Evolutionary conservation across 2,329 filamentous ascomycete species (phyloP).

Genomic region (Didymella glomerata): DNA sequence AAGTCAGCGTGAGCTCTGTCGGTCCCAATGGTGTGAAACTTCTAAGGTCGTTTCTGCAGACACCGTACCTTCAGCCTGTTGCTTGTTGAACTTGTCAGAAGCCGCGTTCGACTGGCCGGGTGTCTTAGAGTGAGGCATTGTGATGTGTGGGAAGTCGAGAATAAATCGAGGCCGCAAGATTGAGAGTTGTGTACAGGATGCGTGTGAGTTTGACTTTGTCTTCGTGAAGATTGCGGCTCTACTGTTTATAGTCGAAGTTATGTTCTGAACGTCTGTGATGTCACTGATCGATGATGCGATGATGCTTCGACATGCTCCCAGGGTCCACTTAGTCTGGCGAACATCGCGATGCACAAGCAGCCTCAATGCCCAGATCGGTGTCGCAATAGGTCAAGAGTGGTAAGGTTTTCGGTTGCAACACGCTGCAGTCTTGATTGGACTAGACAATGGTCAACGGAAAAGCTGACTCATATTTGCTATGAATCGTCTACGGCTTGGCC

Average conservation of each 20-base stretch:
- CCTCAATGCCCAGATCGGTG: constrained; percentile 1
- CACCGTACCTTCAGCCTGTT: constrained; percentile 27
- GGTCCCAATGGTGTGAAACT: background rate
- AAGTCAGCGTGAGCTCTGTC: background rate
- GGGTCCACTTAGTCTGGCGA: constrained; percentile 15
- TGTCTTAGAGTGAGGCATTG: constrained; percentile 33
- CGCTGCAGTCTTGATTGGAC: background rate
- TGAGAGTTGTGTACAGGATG: background rate
- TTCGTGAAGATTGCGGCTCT: constrained; percentile 1
- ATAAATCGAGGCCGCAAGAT: background rate
- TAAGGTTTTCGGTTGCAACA: background rate
- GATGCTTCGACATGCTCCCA: constrained; percentile 9
- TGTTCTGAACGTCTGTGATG: constrained; percentile 10
- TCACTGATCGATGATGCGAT: constrained; percentile 13
- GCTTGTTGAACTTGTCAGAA: constrained; percentile 31
- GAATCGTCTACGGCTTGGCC: constrained; percentile 2
- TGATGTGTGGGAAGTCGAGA: background rate
- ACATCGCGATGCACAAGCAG: constrained; percentile 3
- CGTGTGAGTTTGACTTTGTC: background rate
- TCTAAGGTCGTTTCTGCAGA: background rate
- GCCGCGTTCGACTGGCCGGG: constrained; percentile 31
- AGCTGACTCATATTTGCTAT: background rate
- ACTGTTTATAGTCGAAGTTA: constrained; percentile 4
- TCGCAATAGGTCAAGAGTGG: background rate
- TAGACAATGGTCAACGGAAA: background rate